These are phyloP conservation scores for Lactifluus echinatus DNA, from an alignment of 768 basidiomycete genomes.

Conservation along the genomic window DNA sequence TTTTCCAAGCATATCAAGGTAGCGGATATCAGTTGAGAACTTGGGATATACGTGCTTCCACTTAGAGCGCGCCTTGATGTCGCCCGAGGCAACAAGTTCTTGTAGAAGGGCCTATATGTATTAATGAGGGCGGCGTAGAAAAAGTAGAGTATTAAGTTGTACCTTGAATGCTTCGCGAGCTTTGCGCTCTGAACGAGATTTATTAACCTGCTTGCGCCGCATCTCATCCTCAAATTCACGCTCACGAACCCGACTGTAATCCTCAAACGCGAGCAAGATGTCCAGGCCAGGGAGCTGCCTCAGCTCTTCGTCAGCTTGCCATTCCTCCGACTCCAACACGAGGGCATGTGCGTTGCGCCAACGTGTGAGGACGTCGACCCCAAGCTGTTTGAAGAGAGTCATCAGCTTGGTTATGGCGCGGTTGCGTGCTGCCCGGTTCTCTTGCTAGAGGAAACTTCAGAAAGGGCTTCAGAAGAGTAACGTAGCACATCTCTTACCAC, in stretches of 20 bases:
- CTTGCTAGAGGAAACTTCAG: slow-evolving; percentile 43
- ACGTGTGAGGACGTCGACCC: slow-evolving; percentile 87
- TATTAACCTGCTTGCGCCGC: slow-evolving; percentile 71
- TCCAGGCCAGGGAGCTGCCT: slow-evolving; percentile 83
- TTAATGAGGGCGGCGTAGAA: background rate
- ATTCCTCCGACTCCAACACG: slow-evolving; percentile 70
- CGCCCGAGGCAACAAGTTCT: slow-evolving; percentile 54
- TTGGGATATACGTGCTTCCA: slow-evolving; percentile 86
- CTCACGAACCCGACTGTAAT: slow-evolving; percentile 84
- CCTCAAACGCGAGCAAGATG: slow-evolving; percentile 88
- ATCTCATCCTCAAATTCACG: slow-evolving; percentile 86
- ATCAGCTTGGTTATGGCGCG: slow-evolving; percentile 81
- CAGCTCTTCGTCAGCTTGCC: slow-evolving; percentile 68
- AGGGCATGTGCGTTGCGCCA: slow-evolving; percentile 82
- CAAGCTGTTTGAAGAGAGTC: slow-evolving; percentile 73
- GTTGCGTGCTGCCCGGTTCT: slow-evolving; percentile 63
- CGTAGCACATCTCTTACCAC: slow-evolving; percentile 47
- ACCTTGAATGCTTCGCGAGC: slow-evolving; percentile 89
- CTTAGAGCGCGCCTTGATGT: slow-evolving; percentile 73
- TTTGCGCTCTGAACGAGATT: slow-evolving; percentile 77
- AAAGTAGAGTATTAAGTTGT: slow-evolving; percentile 15
- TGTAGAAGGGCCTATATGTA: slow-evolving; percentile 55
- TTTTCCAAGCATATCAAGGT: slow-evolving; percentile 80
- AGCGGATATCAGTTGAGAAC: slow-evolving; percentile 73
- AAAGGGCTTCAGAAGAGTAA: background rate